Conservation (phyloP, 768 basidiomycete species). For the Pulveroboletus sp. region DNA sequence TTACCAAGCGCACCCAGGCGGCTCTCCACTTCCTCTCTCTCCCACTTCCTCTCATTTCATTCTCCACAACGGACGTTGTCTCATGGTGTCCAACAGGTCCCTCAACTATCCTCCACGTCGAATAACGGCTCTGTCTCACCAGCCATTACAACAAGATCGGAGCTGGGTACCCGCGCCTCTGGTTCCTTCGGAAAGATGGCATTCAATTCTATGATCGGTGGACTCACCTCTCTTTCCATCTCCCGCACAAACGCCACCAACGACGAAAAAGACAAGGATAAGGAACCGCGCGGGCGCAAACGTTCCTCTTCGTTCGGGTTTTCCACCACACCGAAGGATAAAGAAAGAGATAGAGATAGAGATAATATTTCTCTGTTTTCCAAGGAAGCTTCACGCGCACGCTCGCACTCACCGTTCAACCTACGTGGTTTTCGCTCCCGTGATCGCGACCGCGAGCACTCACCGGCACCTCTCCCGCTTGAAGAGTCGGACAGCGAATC, state of each 20-base stretch:
- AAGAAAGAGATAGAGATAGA: constrained; percentile 31
- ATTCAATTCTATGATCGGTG: constrained; percentile 68
- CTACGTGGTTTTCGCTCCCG: constrained; percentile 64
- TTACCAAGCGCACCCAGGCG: constrained; percentile 21
- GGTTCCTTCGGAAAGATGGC: constrained; percentile 64
- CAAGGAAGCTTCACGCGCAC: constrained; percentile 57
- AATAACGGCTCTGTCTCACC: constrained; percentile 9
- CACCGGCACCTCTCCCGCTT: constrained; percentile 55
- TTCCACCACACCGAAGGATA: constrained; percentile 30
- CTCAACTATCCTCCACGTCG: constrained; percentile 3
- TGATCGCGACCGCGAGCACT: constrained; percentile 51
- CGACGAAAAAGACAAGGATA: constrained; percentile 41
- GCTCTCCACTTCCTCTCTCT: constrained; percentile 23
- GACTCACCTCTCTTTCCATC: constrained; percentile 62
- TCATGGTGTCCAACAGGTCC: constrained; percentile 19
- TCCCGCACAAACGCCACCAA: constrained; percentile 47
- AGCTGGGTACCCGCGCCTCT: constrained; percentile 33
- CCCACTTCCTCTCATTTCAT: constrained; percentile 26
- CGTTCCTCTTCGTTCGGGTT: constrained; percentile 52
- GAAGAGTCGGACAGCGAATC: constrained; percentile 54
- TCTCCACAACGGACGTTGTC: constrained; percentile 16
- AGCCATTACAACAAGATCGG: constrained; percentile 28
- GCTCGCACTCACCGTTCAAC: constrained; percentile 79
- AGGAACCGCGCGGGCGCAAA: constrained; percentile 50
- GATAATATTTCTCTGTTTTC: constrained; percentile 40